Base-by-base conservation (phyloP, 495 filamentous ascomycete species). In the Viridothelium virens region DNA sequence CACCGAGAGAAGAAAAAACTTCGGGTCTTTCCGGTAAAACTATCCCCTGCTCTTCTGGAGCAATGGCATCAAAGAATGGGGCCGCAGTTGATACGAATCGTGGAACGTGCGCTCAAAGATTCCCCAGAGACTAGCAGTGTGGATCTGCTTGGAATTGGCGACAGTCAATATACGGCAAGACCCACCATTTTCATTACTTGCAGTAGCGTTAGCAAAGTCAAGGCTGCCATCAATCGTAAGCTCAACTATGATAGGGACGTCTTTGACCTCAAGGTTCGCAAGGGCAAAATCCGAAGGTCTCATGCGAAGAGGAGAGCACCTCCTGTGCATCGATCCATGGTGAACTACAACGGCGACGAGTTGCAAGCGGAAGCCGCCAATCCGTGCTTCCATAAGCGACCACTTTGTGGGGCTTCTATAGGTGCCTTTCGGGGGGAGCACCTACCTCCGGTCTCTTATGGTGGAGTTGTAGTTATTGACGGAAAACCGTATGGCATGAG, bases 381-480 rank as follows among this genome's bases (percentile, higher is more conserved):
- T 69, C 81, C 81, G 0, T 80, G 79, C 18, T 88, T 91, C 70
- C 92, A 97, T 73, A 79, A 86, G 66, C 82, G 82, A 65, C 92
- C 93, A 1, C 73, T 86, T 0, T 96, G 91, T 63, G 93, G 93
- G 1, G 93, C 93, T 2, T 96, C 91, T 34, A 96, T 97, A 66
- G 93, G 93, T 18, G 92, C 93, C 1, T 96, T 89, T 77, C 83
- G 88, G 64, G 89, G 90, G 56, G 84, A 88, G 50, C 92, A 96
- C 70, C 77, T 96, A 1, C 92, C 91, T 12, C 89, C 93, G 1
- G 93, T 94, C 2, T 91, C 91, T 10, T 92, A 92, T 74, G 93
- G 93, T 3, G 93, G 93, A 14, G 80, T 96, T 1, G 83, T 97
- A 48, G 77, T 94, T 7, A 86, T 96, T 6, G 91, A 97, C 74